These are phyloP conservation scores for Mycena polygramma DNA, from an alignment of 768 basidiomycete genomes.

Conservation along the genomic window DNA sequence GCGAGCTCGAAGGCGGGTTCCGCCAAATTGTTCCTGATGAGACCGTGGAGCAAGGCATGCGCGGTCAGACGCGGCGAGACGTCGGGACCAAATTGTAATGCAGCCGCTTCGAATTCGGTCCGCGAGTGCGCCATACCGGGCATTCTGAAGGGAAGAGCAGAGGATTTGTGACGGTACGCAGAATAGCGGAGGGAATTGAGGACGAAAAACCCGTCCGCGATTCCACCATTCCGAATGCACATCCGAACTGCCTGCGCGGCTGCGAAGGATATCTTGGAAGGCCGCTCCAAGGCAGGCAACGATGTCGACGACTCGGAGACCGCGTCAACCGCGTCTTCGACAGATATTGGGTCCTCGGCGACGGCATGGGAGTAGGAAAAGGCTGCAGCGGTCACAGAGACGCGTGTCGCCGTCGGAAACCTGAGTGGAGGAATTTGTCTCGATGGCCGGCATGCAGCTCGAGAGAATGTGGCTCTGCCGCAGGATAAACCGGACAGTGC, in stretches of 20 bases:
- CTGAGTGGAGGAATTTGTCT: background rate
- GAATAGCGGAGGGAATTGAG: slow-evolving; percentile 70
- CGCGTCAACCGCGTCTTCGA: slow-evolving; percentile 26
- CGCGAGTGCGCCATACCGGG: slow-evolving; percentile 33
- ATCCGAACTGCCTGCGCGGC: slow-evolving; percentile 67
- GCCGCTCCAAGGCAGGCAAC: slow-evolving; percentile 24
- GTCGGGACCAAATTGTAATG: slow-evolving; percentile 61
- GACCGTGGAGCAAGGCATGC: slow-evolving; percentile 74
- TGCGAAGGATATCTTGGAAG: slow-evolving; percentile 41
- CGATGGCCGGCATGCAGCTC: slow-evolving; percentile 14
- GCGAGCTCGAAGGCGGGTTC: slow-evolving; percentile 64
- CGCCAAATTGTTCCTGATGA: slow-evolving; percentile 65
- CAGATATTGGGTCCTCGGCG: slow-evolving; percentile 8
- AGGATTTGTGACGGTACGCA: slow-evolving; percentile 39
- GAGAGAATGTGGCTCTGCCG: slow-evolving; percentile 21
- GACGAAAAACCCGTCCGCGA: slow-evolving; percentile 67
- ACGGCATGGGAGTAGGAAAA: slow-evolving; percentile 23
- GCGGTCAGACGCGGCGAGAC: slow-evolving; percentile 72
- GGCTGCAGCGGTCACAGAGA: slow-evolving; percentile 23
- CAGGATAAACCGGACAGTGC: slow-evolving; percentile 1
- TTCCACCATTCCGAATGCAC: slow-evolving; percentile 55
- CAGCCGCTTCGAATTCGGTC: slow-evolving; percentile 50
- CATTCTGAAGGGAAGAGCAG: slow-evolving; percentile 34
- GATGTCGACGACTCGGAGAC: slow-evolving; percentile 27
- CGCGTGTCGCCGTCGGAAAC: slow-evolving; percentile 19